These are phyloP conservation scores for Ascochyta clinopodiicola DNA, from an alignment of 2,329 filamentous ascomycete genomes.

Conservation along the genomic window DNA sequence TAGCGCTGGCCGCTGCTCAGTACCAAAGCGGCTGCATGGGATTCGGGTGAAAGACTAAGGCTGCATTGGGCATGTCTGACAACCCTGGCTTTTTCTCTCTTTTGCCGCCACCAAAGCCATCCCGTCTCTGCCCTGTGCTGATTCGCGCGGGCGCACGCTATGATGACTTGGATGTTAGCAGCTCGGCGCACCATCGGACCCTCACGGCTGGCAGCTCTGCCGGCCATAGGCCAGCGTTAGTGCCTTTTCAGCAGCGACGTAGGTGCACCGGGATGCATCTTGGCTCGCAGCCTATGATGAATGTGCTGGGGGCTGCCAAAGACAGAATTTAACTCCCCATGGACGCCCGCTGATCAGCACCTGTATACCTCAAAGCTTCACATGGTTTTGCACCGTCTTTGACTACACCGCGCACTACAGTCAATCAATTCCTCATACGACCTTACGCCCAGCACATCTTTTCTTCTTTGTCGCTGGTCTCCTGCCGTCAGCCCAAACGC, in stretches of 20 bases:
- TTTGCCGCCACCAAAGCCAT: constrained; percentile 25
- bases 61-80: constrained; percentile 15
- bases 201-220: constrained; percentile 25
- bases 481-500: constrained; percentile 31
- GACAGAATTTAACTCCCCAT: constrained; percentile 36
- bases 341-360: constrained; percentile 44
- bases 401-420: constrained; percentile 30
- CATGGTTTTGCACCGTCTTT: constrained; percentile 39
- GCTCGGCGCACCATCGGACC: constrained; percentile 22
- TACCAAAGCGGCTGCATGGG: constrained; percentile 34
- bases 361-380: constrained; percentile 35
- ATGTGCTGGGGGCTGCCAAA: constrained; percentile 41
- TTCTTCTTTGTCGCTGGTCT: constrained; percentile 44
- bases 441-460: constrained; percentile 38
- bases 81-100: constrained; percentile 15
- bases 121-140: constrained; percentile 34
- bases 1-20: constrained; percentile 10
- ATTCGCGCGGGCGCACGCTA: constrained; percentile 31
- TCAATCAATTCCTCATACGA: constrained; percentile 43
- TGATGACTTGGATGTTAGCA: constrained; percentile 26
- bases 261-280: constrained; percentile 15
- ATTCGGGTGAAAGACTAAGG: constrained; percentile 27
- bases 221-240: constrained; percentile 18
- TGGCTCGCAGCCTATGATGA: constrained; percentile 49
- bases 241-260: constrained; percentile 11